Conservation (phyloP, 2,329 filamentous ascomycete genomes). For the Fusarium beomiforme region DNA sequence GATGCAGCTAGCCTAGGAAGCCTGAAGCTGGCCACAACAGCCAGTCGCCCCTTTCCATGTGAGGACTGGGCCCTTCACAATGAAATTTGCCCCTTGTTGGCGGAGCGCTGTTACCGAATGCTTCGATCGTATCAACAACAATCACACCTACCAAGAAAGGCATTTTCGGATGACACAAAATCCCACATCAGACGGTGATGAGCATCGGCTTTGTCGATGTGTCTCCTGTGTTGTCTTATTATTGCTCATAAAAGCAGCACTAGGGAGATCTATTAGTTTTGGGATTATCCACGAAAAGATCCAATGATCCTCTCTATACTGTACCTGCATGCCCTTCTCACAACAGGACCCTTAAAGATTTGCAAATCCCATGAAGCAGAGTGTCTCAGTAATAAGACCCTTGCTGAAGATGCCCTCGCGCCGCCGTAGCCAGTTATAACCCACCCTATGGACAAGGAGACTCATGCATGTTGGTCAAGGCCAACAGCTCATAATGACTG, state of each 20-base stretch:
- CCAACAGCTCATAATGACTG: background rate
- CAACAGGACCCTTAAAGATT: constrained; percentile 12
- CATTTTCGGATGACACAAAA: constrained; percentile 18
- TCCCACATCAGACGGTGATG: background rate
- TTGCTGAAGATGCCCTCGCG: background rate
- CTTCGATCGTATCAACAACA: background rate
- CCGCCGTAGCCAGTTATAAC: constrained; percentile 5
- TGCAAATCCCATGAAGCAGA: constrained; percentile 9
- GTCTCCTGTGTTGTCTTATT: background rate
- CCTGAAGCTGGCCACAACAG: constrained; percentile 2
- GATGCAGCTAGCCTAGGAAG: constrained; percentile 15
- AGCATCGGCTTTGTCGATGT: background rate
- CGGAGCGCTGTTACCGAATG: constrained; percentile 10
- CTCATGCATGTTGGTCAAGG: background rate
- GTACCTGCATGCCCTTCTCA: constrained; percentile 22
- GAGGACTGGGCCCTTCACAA: background rate
- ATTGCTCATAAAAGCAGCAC: background rate
- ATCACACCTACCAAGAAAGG: constrained; percentile 18
- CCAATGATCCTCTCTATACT: background rate
- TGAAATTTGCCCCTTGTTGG: constrained; percentile 6
- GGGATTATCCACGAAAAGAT: constrained; percentile 1
- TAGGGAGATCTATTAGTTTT: constrained; percentile 6
- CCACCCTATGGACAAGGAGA: background rate
- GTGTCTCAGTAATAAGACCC: background rate
- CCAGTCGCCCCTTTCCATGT: constrained; percentile 5